Evolutionary conservation across 768 basidiomycete species (phyloP).

Genomic region (Termitomyces sp.): DNA sequence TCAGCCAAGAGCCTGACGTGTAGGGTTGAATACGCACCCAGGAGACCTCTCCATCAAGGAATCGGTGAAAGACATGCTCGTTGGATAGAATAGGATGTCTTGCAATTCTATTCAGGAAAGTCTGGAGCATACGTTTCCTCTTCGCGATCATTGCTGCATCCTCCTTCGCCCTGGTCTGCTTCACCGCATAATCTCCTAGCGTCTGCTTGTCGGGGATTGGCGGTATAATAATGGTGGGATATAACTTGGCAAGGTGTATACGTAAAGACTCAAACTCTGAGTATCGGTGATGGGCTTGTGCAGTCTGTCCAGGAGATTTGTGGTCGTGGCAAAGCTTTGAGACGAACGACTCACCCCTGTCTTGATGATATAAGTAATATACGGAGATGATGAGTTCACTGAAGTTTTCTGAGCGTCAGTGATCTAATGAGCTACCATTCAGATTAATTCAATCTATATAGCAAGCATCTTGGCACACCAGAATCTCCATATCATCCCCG

Average conservation of each 20-base stretch:
- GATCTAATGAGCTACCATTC: conserved; percentile 51
- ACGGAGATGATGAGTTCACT: conserved; percentile 80
- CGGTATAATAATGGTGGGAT: conserved; percentile 95
- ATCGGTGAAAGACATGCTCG: conserved; percentile 94
- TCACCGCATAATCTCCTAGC: conserved; percentile 94
- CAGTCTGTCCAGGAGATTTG: conserved; percentile 44
- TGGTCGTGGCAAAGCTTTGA: conserved; percentile 3
- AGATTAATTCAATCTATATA: not conserved
- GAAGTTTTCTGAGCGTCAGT: conserved; percentile 95
- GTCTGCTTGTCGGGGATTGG: conserved; percentile 98
- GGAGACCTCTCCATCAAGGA: conserved; percentile 92
- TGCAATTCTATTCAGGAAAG: conserved; percentile 87
- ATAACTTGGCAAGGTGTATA: conserved; percentile 75
- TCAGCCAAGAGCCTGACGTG: not conserved
- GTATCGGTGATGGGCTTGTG: conserved; percentile 86
- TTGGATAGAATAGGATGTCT: conserved; percentile 94
- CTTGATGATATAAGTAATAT: conserved; percentile 91
- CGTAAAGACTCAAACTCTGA: conserved; percentile 97
- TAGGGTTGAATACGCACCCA: conserved; percentile 59
- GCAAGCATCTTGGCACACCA: conserved; percentile 42
- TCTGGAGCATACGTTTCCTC: conserved; percentile 92
- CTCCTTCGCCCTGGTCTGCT: conserved; percentile 95
- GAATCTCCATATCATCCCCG: conserved; percentile 77
- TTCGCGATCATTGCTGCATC: conserved; percentile 89
- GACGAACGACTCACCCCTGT: conserved; percentile 60